These are phyloP conservation scores for Catunica adiposa DNA, from an alignment of 2,329 filamentous ascomycete genomes.

Conservation along the genomic window DNA sequence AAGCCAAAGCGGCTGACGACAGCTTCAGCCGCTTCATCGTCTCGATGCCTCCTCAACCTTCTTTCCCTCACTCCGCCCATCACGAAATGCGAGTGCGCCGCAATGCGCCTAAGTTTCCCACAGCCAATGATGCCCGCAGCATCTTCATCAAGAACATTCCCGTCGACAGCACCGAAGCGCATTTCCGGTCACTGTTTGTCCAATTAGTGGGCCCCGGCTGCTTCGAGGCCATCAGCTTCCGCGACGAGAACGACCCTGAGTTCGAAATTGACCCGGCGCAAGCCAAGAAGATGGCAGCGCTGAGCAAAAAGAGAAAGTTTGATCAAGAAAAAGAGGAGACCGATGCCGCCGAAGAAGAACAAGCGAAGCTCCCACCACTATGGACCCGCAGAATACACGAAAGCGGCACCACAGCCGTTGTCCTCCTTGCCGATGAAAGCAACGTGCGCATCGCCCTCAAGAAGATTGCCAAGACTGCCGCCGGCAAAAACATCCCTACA, in stretches of 20 bases:
- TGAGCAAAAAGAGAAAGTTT: slow-evolving; percentile 35
- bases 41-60: slow-evolving; percentile 43
- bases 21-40: slow-evolving; percentile 58
- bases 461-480: slow-evolving; percentile 46
- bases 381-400: slow-evolving; percentile 57
- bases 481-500: slow-evolving; percentile 38
- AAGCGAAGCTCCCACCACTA: slow-evolving; percentile 46
- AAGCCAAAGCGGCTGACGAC: slow-evolving; percentile 19
- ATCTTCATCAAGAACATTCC: slow-evolving; percentile 88
- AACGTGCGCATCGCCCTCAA: slow-evolving; percentile 64
- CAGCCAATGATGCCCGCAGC: slow-evolving; percentile 56
- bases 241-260: slow-evolving; percentile 35
- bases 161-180: slow-evolving; percentile 60
- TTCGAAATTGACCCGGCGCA: slow-evolving; percentile 23
- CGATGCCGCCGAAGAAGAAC: slow-evolving; percentile 41
- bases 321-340: slow-evolving; percentile 32
- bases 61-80: slow-evolving; percentile 39
- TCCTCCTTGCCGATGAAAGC: slow-evolving; percentile 67
- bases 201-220: slow-evolving; percentile 58
- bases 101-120: slow-evolving; percentile 64
- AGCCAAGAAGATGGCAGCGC: slow-evolving; percentile 24
- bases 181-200: slow-evolving; percentile 61
- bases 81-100: slow-evolving; percentile 80
- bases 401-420: slow-evolving; percentile 65
- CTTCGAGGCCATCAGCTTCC: slow-evolving; percentile 65